Evolutionary conservation across 371 early-diverging fungal species (phyloP).

Genomic region (Mortierella sp.): DNA sequence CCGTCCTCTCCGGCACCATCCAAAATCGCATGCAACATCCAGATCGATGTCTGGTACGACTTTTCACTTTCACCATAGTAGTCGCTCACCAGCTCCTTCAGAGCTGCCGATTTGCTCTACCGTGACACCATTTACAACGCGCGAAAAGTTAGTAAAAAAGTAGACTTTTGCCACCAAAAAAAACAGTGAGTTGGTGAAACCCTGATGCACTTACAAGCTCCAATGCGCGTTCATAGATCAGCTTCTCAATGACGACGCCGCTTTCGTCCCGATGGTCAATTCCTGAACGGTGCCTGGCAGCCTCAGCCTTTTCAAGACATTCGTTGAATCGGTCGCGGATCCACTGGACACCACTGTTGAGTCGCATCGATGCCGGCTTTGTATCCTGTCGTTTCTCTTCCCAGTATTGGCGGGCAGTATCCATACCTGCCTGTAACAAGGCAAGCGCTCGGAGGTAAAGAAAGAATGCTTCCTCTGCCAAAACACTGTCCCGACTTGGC

Average conservation of each 20-base stretch:
- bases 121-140: background rate
- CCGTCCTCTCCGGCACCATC: constrained; percentile 66
- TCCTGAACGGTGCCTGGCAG: constrained; percentile 64
- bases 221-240: constrained; percentile 79
- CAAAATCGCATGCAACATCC: constrained; percentile 83
- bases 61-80: constrained; percentile 79
- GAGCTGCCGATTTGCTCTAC: constrained; percentile 69
- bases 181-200: background rate
- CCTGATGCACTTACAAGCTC: constrained; percentile 63
- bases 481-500: constrained; percentile 38
- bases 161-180: background rate
- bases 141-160: background rate
- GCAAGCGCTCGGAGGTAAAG: constrained; percentile 84
- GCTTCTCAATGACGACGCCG: constrained; percentile 70
- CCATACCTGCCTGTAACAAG: constrained; percentile 80
- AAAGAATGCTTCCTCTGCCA: constrained; percentile 80
- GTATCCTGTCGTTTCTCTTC: constrained; percentile 56
- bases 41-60: constrained; percentile 83
- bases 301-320: constrained; percentile 85
- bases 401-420: constrained; percentile 83
- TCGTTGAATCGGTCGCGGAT: constrained; percentile 89
- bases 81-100: constrained; percentile 65
- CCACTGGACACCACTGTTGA: constrained; percentile 86
- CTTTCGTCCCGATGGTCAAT: constrained; percentile 60
- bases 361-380: constrained; percentile 58